These are phyloP conservation scores for Heterobasidion occidentale DNA, from an alignment of 1,284 basidiomycete genomes.

Conservation along the genomic window DNA sequence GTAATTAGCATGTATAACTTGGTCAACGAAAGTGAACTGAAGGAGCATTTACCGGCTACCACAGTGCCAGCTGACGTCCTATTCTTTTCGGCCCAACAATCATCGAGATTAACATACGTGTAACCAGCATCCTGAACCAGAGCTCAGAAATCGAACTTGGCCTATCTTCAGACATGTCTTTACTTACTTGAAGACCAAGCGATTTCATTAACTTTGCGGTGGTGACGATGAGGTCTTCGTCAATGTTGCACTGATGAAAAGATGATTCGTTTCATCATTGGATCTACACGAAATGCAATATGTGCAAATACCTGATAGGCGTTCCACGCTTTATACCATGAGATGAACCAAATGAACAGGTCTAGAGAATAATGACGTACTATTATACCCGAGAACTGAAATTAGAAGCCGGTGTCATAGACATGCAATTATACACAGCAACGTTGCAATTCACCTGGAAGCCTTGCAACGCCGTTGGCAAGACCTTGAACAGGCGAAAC, in stretches of 20 bases:
- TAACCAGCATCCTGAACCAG: slow-evolving; percentile 26
- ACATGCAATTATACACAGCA: neutral
- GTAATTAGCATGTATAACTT: neutral
- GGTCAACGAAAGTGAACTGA: neutral
- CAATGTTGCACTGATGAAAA: slow-evolving; percentile 26
- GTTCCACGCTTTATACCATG: slow-evolving; percentile 22
- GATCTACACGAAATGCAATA: neutral
- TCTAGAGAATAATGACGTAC: slow-evolving; percentile 9
- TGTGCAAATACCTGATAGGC: slow-evolving; percentile 18
- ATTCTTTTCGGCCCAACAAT: slow-evolving; percentile 32
- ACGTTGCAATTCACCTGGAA: neutral
- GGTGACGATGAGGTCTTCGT: slow-evolving; percentile 25
- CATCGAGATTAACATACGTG: slow-evolving; percentile 29
- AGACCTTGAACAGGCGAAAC: neutral
- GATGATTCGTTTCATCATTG: neutral
- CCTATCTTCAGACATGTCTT: neutral
- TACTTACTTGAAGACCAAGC: slow-evolving; percentile 23
- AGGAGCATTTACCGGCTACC: slow-evolving; percentile 19
- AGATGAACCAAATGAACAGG: neutral
- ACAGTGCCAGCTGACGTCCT: slow-evolving; percentile 22
- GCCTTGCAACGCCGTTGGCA: neutral
- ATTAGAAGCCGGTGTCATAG: neutral
- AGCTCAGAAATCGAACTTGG: neutral
- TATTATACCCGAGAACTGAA: slow-evolving; percentile 25
- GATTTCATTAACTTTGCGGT: slow-evolving; percentile 26